Percentiles rank a stretch among this genome's conserved stretches.
Conservation (phyloP, 306 rosid species). For the Trichosanthes cucumerina region DNA sequence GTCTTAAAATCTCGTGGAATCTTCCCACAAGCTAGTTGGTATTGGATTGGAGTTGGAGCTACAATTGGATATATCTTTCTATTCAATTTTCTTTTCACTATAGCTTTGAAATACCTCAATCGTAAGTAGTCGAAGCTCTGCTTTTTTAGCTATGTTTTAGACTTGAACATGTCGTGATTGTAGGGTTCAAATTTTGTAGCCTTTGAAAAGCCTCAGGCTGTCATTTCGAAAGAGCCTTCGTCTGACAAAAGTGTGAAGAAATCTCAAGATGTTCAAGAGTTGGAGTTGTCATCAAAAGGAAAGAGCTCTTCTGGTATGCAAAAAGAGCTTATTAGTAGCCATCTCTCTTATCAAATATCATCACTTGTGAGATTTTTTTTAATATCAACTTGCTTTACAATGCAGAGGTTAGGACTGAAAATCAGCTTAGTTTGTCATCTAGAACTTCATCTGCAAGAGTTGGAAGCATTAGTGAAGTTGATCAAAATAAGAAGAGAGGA, state of each 20-base stretch:
- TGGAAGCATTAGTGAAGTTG: conserved; percentile 13
- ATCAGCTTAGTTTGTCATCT: conserved; percentile 9
- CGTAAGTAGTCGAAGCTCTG: conserved; percentile 19
- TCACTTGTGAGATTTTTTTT: neutral
- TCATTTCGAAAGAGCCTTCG: conserved; percentile 9
- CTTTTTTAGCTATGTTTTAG: neutral
- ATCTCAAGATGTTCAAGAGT: conserved; percentile 21
- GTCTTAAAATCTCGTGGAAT: conserved; percentile 24
- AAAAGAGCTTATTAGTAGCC: neutral
- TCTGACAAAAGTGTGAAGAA: neutral
- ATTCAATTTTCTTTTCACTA: conserved; percentile 18
- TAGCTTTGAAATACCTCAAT: conserved; percentile 21
- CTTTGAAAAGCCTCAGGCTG: conserved; percentile 10
- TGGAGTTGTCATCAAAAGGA: conserved; percentile 22
- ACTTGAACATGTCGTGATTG: neutral
- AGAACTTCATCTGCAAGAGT: conserved; percentile 8
- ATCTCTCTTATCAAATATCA: neutral
- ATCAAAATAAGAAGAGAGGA: conserved; percentile 30
- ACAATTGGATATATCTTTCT: conserved; percentile 18
- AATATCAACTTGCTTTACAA: conserved; percentile 3
- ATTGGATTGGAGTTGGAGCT: conserved; percentile 35
- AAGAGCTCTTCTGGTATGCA: conserved; percentile 9
- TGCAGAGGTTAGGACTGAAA: conserved; percentile 34
- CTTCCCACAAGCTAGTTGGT: conserved; percentile 27
- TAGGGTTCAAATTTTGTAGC: neutral